Evolutionary conservation across 2,329 filamentous ascomycete genomes (phyloP).

Genomic region (Apiospora pterosperma): DNA sequence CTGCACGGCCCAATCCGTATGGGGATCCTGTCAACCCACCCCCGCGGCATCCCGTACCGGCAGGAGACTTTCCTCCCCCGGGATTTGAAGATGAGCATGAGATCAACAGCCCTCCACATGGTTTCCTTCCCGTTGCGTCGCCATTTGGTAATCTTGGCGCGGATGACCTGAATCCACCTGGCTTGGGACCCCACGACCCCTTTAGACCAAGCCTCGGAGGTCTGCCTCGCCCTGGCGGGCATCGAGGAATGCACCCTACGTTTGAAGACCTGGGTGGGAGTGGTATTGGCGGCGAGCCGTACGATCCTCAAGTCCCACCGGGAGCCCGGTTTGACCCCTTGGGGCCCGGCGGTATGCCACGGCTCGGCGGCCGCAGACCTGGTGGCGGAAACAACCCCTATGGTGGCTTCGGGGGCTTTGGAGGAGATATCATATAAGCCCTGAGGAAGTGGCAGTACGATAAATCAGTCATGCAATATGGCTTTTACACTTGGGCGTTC

Average conservation of each 20-base stretch:
- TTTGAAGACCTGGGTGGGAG: slow-evolving; percentile 81
- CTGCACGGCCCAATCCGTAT: slow-evolving; percentile 66
- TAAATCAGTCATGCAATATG: background rate
- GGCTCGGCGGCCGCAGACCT: slow-evolving; percentile 41
- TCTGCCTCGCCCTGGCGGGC: slow-evolving; percentile 54
- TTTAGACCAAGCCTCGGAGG: slow-evolving; percentile 63
- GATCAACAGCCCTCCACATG: slow-evolving; percentile 64
- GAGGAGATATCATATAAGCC: slow-evolving; percentile 30
- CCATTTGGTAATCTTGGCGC: slow-evolving; percentile 71
- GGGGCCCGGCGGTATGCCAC: slow-evolving; percentile 59
- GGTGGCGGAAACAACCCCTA: slow-evolving; percentile 36
- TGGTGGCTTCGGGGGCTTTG: slow-evolving; percentile 30
- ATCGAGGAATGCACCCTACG: slow-evolving; percentile 90
- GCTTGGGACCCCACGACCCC: slow-evolving; percentile 82
- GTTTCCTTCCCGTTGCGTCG: slow-evolving; percentile 39
- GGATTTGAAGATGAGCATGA: slow-evolving; percentile 94
- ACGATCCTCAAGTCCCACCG: slow-evolving; percentile 73
- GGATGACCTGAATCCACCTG: slow-evolving; percentile 82
- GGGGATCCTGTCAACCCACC: slow-evolving; percentile 62
- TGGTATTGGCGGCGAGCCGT: slow-evolving; percentile 39
- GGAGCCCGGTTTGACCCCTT: slow-evolving; percentile 91
- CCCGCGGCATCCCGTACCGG: slow-evolving; percentile 61
- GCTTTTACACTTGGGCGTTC: background rate
- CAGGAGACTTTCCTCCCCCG: slow-evolving; percentile 76
- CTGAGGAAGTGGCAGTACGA: background rate